These are phyloP conservation scores for Penicillium subrubescens DNA, from an alignment of 495 filamentous ascomycete species.

Conservation along the genomic window DNA sequence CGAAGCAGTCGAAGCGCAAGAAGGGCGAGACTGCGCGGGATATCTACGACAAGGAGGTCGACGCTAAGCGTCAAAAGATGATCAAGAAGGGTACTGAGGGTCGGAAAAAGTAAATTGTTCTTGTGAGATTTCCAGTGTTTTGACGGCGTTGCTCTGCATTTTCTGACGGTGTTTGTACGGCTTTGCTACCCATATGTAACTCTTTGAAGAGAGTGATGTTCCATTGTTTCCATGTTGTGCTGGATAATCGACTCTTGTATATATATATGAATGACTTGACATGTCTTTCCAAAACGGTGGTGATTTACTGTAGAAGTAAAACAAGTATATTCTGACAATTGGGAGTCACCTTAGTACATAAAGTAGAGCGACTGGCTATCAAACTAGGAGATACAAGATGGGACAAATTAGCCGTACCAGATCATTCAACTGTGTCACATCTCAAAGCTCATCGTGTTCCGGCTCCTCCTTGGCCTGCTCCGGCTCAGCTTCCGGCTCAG, in stretches of 20 bases:
- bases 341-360: neutral
- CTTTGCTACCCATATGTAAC: slow-evolving; percentile 15
- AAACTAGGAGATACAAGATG: neutral
- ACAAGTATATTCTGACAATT: neutral
- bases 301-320: neutral
- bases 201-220: slow-evolving; percentile 14
- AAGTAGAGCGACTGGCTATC: neutral
- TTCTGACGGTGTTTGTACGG: slow-evolving; percentile 24
- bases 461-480: slow-evolving; percentile 45
- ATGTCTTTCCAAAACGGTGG: neutral
- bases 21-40: slow-evolving; percentile 65
- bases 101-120: slow-evolving; percentile 32
- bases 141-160: slow-evolving; percentile 29
- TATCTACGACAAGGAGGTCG: slow-evolving; percentile 49
- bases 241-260: slow-evolving; percentile 20
- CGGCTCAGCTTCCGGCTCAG: slow-evolving; percentile 36
- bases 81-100: slow-evolving; percentile 59
- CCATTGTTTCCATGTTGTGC: slow-evolving; percentile 12
- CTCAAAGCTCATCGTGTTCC: slow-evolving; percentile 42
- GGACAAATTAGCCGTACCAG: neutral
- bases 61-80: slow-evolving; percentile 51
- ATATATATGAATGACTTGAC: slow-evolving; percentile 22
- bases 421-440: neutral
- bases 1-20: slow-evolving; percentile 75
- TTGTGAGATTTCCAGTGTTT: slow-evolving; percentile 2